Percentiles rank a stretch among this genome's conserved stretches.
Conservation (phyloP, 202 grass and related monocot species). For the Zizania palustris region DNA sequence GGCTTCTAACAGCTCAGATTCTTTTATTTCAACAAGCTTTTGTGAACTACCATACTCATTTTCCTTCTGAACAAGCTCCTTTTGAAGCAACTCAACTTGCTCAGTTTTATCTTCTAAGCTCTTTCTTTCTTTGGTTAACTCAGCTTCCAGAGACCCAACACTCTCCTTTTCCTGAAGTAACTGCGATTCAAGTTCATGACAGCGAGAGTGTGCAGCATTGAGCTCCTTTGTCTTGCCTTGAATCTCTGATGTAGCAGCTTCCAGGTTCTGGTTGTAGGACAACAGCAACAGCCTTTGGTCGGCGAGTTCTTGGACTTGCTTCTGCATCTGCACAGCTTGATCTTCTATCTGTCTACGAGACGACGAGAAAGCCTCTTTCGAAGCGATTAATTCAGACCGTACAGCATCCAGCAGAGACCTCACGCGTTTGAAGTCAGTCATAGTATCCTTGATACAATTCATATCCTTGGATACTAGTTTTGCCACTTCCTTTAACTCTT, state of each 20-base stretch:
- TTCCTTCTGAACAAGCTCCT: conserved; percentile 64
- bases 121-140: conserved; percentile 64
- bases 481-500: conserved; percentile 71
- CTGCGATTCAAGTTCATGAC: conserved; percentile 61
- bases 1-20: conserved; percentile 71
- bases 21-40: conserved; percentile 63
- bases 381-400: conserved; percentile 65
- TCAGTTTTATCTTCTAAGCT: conserved; percentile 62
- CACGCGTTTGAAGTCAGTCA: conserved; percentile 63
- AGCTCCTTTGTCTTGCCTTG: conserved; percentile 58
- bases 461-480: conserved; percentile 58
- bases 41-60: conserved; percentile 54
- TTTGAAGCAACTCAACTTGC: conserved; percentile 62
- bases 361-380: conserved; percentile 67
- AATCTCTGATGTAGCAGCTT: conserved; percentile 65
- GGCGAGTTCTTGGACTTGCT: conserved; percentile 52
- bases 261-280: conserved; percentile 65
- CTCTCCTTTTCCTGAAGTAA: conserved; percentile 57
- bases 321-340: conserved; percentile 59
- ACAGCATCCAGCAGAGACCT: conserved; percentile 68
- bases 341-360: conserved; percentile 61
- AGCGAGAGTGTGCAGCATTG: conserved; percentile 40
- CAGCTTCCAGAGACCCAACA: conserved; percentile 58
- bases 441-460: conserved; percentile 52
- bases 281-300: conserved; percentile 60